phyloP scores from a whole-genome alignment of 2,329 filamentous ascomycete species.

The Alternaria arbusti region DNA sequence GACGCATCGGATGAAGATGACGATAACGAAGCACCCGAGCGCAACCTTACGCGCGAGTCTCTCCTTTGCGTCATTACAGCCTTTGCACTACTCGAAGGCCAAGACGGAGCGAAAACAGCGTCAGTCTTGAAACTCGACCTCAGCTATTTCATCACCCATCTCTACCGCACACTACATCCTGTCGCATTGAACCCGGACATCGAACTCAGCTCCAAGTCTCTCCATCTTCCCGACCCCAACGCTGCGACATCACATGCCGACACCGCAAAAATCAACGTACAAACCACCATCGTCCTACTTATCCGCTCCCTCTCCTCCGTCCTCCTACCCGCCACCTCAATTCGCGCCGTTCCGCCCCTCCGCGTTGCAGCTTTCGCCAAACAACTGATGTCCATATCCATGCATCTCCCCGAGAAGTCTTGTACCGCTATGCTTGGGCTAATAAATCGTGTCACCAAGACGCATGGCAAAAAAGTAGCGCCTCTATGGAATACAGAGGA shows the following conservation, averaged over 20 bases:
- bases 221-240: slow-evolving; percentile 73
- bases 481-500: slow-evolving; percentile 96
- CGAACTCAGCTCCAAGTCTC: slow-evolving; percentile 77
- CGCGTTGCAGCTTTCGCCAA: slow-evolving; percentile 93
- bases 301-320: slow-evolving; percentile 84
- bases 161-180: slow-evolving; percentile 83
- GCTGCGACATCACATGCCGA: slow-evolving; percentile 51
- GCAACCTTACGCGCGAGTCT: slow-evolving; percentile 83
- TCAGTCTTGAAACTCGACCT: slow-evolving; percentile 85
- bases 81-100: slow-evolving; percentile 92
- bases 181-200: slow-evolving; percentile 84
- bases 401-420: slow-evolving; percentile 92
- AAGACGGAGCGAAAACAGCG: slow-evolving; percentile 87
- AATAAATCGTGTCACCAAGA: slow-evolving; percentile 77
- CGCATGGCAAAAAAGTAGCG: slow-evolving; percentile 80
- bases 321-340: slow-evolving; percentile 75
- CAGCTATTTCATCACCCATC: slow-evolving; percentile 91
- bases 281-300: slow-evolving; percentile 91
- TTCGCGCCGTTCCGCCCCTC: slow-evolving; percentile 77
- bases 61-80: slow-evolving; percentile 95
- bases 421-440: slow-evolving; percentile 79
- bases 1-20: slow-evolving; percentile 60
- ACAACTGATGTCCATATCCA: slow-evolving; percentile 78
- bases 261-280: slow-evolving; percentile 83
- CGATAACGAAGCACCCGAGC: slow-evolving; percentile 51